Base-by-base conservation (phyloP, 2,329 filamentous ascomycete species). In the Fusarium redolens region DNA sequence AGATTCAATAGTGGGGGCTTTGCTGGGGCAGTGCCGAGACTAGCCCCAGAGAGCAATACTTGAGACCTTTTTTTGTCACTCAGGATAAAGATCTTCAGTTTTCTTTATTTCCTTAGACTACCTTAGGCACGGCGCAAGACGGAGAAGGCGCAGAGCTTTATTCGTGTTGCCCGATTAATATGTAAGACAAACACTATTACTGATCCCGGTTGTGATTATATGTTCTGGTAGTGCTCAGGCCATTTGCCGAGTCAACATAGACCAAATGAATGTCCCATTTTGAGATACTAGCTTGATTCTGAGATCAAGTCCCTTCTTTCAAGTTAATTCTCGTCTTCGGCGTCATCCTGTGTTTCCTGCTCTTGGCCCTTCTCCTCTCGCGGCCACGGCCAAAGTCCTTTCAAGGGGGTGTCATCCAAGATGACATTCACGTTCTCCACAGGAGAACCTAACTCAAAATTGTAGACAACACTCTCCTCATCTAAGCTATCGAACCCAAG, bases 1-100 rank as follows among this genome's bases (percentile, higher is more conserved):
- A 79, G 71, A 73, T 61, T 60, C 68, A 72, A 76, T 68, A 74
- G 64, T 47, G 65, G 64, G 51, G 50, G 41, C 68, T 65, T 60
- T 58, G 58, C 37, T 60, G 72, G 62, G 69, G 75, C 70, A 30
- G 67, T 67, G 67, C 48, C 69, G 30, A 48, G 43, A 48, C 47
- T 48, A 47, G 8, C 30, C n/a, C 18, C 47, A 6, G 7, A 28
- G 30, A 51, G 33, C n/a, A 9, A 51, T n/a, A 35, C 48, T 51
- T 14, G 48, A 22, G 47, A 35, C n/a, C 48, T 35, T 35, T n/a
- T 33, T 51, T 11, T 15, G 47, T 33, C n/a, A 6, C 11, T 12
- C 22, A 2, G 15, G 22, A 33, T 51, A 14, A 35, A 52, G 30
- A 54, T 38, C n/a, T 22, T 61, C 28, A 28, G 28, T 28, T 28